phyloP scores from a whole-genome alignment of 108 stramenopile species.

The Nitzschia sp. region DNA sequence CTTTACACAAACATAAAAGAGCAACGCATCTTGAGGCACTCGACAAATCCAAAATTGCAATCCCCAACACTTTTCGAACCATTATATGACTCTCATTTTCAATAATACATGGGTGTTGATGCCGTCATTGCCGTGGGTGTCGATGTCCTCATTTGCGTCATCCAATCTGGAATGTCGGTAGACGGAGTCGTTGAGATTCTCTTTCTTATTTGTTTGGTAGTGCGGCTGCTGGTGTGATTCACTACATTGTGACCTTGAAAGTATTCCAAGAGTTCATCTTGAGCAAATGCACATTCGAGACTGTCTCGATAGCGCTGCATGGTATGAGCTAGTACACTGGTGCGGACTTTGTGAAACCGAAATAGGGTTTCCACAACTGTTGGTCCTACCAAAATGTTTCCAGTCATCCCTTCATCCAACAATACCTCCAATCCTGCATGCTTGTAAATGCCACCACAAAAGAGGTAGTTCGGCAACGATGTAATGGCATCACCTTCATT shows the following conservation, averaged over 20 bases:
- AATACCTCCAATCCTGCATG: slow-evolving; percentile 78
- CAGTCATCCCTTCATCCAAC: slow-evolving; percentile 74
- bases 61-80: too few species aligned
- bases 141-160: slow-evolving; percentile 1
- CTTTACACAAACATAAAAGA: too few species aligned
- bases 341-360: slow-evolving; percentile 73
- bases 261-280: slow-evolving; percentile 68
- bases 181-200: not conserved
- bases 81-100: too few species aligned
- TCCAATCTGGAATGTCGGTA: slow-evolving; percentile 14
- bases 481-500: slow-evolving; percentile 78
- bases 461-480: slow-evolving; percentile 50
- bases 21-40: too few species aligned
- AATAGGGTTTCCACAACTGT: slow-evolving; percentile 81
- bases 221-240: not conserved
- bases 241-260: slow-evolving; percentile 50
- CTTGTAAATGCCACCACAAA: slow-evolving; percentile 66
- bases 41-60: too few species aligned
- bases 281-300: slow-evolving; percentile 63
- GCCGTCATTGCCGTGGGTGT: too few species aligned
- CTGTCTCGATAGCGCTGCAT: slow-evolving; percentile 68
- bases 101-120: too few species aligned
- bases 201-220: not conserved
- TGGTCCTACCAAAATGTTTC: slow-evolving; percentile 77
- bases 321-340: slow-evolving; percentile 62